Conservation (phyloP, 2,329 filamentous ascomycete genomes). For the Torrubiellomyces zombiae region DNA sequence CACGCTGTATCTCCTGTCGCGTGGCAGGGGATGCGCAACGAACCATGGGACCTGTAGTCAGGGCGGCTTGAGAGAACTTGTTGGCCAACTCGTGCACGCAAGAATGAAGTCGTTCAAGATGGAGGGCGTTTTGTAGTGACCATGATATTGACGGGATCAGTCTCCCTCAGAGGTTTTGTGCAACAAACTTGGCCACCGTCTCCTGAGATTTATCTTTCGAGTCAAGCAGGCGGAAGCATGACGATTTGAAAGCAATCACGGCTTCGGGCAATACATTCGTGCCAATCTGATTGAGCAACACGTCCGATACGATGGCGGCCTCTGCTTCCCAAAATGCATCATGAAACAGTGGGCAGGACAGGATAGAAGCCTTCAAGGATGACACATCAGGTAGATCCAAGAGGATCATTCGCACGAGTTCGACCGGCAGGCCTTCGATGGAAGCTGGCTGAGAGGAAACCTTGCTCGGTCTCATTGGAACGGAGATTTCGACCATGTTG, state of each 20-base stretch:
- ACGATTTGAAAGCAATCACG: constrained; percentile 1
- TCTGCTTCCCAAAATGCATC: neutral
- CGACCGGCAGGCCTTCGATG: neutral
- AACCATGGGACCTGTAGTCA: neutral
- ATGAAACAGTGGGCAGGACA: neutral
- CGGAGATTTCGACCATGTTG: too few relatives aligned
- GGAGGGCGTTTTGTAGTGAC: neutral
- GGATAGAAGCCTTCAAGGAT: neutral
- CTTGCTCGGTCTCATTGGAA: too few relatives aligned
- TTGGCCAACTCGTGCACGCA: constrained; percentile 1
- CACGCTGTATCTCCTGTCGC: constrained; percentile 1
- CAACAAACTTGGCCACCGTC: neutral
- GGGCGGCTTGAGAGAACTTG: neutral
- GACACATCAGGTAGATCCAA: neutral
- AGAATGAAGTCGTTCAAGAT: constrained; percentile 1
- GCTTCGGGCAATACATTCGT: constrained; percentile 1
- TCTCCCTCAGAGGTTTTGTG: neutral
- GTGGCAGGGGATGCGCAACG: neutral
- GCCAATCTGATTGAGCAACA: constrained; percentile 2
- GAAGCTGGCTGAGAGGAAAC: too few relatives aligned
- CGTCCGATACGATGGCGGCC: neutral
- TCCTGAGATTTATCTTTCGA: neutral
- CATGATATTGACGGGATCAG: neutral
- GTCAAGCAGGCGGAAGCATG: neutral
- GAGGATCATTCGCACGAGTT: neutral